Evolutionary conservation across 164 flowering plant genomes (phyloP), one percentile per base, ranked within the genome.

Genomic region (Stephania japonica): DNA sequence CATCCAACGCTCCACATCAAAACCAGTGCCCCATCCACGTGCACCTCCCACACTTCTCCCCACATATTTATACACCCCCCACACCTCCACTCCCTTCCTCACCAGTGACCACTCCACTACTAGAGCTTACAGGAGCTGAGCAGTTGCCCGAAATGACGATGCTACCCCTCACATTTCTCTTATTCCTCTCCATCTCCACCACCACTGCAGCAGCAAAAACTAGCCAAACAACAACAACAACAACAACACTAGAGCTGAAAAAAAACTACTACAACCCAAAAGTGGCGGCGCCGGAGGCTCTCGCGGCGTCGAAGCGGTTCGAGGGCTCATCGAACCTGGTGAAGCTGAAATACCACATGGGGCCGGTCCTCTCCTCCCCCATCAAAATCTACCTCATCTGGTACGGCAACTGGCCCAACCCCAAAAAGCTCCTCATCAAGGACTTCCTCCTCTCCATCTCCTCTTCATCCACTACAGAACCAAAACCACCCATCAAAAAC

Each of bases 291-390:
- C 88, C 80, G 19, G 42, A 78, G 42, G 64, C 85, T 6, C 82
- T 88, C 59, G 50, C 92, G 2, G 42, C 86, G 69, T 84, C 89
- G 49, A 88, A 91, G 67, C 84, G 81, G 73, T 91, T 70, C 61
- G 99, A 94, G 69, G 99, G 99, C 65, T 92, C 99, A 1, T 94
- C 99, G 0, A 85, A 92, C 67, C 79, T 94, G 0, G 91, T 92
- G 32, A 66, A 89, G 69, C 89, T 94, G 78, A 82, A 85, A 0
- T 94, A 92, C 89, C 99, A 94, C 82, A 94, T 92, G 98, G 99
- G 99, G 41, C 97, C 97, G 0, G 98, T 94, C 23, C 88, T 94
- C 18, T 82, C 97, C 10, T 75, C 89, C 12, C 89, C 91, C 1
- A 89, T 94, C 81, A 89, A 87, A 73, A 78, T 89, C 68, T 86